Evolutionary conservation across 441 rosid genomes (phyloP), one percentile per base, ranked within the genome.

Genomic region (Pelargonium fulgidum): DNA sequence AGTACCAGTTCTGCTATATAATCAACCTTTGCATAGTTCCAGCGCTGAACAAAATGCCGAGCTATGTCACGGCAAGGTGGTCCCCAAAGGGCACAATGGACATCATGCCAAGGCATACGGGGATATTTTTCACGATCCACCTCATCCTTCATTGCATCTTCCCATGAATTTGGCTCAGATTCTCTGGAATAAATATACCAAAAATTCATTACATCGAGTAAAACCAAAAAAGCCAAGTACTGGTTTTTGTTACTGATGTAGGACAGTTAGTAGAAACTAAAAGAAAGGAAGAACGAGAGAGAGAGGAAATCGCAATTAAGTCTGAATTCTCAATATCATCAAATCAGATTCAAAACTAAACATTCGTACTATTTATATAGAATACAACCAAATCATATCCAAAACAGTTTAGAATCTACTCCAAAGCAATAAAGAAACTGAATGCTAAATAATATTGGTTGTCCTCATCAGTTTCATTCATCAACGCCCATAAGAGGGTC

Each of bases 61-160:
- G 99, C 98, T 50, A 85, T 82, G 73, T 95, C 99, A 22, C 89
- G 95, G 76, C 99, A 95, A 73, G 99, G 93, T 17, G 99, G 96
- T 22, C 99, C 99, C 99, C 95, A 89, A 10, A 95, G 86, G 64
- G 99, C 98, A 89, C 98, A 95, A 69, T 95, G 99, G 66, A 95
- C 96, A 68, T 95, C 99, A 84, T 95, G 98, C 97, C 99, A 95
- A 77, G 99, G 98, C 99, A 95, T 92, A 69, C 98, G 89, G 65
- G 98, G 99, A 83, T 87, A 87, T 78, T 83, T 89, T 76, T 50
- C 81, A 68, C 98, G 98, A 81, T 95, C 92, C 82, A 95, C 67
- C 77, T 95, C 98, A 82, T 95, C 98, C 81, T 81, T 88, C 96
- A 90, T 80, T 13, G 86, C 84, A 80, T 92, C 99, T 84, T 95